phyloP scores from a whole-genome alignment of 352 stramenopile genomes.

The Phytopythium montanum region DNA sequence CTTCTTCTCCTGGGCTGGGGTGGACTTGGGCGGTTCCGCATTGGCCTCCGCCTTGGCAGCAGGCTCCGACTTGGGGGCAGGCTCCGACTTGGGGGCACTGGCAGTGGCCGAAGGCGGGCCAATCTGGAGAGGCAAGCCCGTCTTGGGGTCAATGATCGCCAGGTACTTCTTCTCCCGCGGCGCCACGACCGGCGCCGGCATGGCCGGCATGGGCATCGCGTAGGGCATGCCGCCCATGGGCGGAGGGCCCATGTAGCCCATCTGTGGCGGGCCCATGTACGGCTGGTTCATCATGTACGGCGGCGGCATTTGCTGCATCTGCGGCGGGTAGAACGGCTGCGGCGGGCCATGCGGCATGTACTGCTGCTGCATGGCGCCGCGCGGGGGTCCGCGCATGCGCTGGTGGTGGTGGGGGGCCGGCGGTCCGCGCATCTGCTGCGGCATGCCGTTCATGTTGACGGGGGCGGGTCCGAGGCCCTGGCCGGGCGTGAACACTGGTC shows the following conservation, averaged over 20 bases:
- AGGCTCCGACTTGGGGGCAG: constrained; percentile 15
- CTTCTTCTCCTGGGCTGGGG: constrained; percentile 13
- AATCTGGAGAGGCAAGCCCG: constrained; percentile 33
- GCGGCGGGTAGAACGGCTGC: background rate
- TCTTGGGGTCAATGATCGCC: constrained; percentile 55
- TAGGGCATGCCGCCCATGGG: constrained; percentile 39
- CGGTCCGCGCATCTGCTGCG: constrained; percentile 47
- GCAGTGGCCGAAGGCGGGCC: constrained; percentile 2
- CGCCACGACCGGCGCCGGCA: constrained; percentile 24
- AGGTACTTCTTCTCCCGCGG: constrained; percentile 43
- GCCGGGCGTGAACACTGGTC: constrained; percentile 34
- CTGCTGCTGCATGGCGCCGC: constrained; percentile 31
- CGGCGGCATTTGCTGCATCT: constrained; percentile 8
- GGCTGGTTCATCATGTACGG: too few relatives aligned
- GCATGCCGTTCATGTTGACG: constrained; percentile 24
- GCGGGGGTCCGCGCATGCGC: constrained; percentile 31
- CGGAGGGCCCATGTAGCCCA: constrained; percentile 43
- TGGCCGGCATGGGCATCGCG: constrained; percentile 28
- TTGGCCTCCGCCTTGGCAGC: constrained; percentile 12
- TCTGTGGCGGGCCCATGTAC: constrained; percentile 19
- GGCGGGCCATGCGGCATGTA: background rate
- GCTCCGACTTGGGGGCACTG: background rate
- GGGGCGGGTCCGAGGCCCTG: constrained; percentile 11
- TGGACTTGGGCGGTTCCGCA: background rate
- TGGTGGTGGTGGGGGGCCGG: constrained; percentile 25